phyloP scores from a whole-genome alignment of 1,284 basidiomycete genomes.

The Afroboletus lepidellus region DNA sequence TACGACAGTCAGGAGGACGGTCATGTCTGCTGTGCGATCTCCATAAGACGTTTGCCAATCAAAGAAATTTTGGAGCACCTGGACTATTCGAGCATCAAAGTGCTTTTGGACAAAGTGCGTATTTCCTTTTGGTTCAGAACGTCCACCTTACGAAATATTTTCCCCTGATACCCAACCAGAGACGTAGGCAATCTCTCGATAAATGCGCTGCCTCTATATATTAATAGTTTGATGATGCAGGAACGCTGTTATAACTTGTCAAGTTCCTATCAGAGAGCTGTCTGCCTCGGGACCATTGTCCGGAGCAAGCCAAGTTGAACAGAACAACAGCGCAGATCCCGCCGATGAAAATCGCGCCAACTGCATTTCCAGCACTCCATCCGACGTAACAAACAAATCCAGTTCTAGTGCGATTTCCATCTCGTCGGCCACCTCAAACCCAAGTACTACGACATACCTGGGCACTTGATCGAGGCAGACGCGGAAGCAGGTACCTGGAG shows the following conservation, averaged over 20 bases:
- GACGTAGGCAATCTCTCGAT: slow-evolving; percentile 16
- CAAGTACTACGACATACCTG: slow-evolving; percentile 16
- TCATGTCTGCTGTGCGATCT: slow-evolving; percentile 62
- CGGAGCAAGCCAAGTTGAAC: neutral
- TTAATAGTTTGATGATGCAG: slow-evolving; percentile 8
- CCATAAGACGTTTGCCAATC: slow-evolving; percentile 47
- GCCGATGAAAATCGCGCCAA: slow-evolving; percentile 6
- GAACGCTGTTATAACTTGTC: slow-evolving; percentile 2
- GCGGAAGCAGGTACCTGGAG: neutral
- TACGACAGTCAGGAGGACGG: slow-evolving; percentile 31
- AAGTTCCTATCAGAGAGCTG: neutral
- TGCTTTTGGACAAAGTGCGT: slow-evolving; percentile 41
- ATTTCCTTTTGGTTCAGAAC: neutral
- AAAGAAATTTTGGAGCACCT: slow-evolving; percentile 56
- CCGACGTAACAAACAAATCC: slow-evolving; percentile 12
- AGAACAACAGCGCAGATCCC: neutral
- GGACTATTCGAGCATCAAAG: slow-evolving; percentile 50
- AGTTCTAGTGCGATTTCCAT: slow-evolving; percentile 6
- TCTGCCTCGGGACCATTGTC: slow-evolving; percentile 9
- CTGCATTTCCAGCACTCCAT: slow-evolving; percentile 18
- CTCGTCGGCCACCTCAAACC: slow-evolving; percentile 21
- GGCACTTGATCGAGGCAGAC: slow-evolving; percentile 8
- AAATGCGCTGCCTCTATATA: neutral
- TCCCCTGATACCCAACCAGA: slow-evolving; percentile 12
- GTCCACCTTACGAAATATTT: slow-evolving; percentile 2